Evolutionary conservation across 2,329 filamentous ascomycete genomes (phyloP), one percentile per base, ranked within the genome.

Genomic region (Aspergillus candidus): DNA sequence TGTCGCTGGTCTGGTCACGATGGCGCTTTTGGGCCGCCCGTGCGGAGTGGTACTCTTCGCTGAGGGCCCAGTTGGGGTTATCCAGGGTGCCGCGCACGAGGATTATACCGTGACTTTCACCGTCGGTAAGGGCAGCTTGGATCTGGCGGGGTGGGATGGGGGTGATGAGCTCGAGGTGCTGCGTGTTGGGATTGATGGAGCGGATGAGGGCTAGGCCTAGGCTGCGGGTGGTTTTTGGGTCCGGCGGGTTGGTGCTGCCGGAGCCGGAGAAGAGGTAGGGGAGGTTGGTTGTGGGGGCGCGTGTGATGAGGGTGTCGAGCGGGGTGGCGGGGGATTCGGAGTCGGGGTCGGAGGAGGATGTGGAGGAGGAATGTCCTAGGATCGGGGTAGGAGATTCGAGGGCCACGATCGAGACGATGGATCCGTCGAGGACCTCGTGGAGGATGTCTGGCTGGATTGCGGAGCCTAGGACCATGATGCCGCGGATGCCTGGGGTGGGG

Each of bases 401-500:
- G 1, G 70, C 67, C 1, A 78, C 68, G 27, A 83, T 64, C 4
- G 75, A 75, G 10, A 82, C 71, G 7, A 80, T 55, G 4, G 72
- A 64, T 33, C 77, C 78, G 35, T 78, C 72, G 14, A 82, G 62
- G 3, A 75, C 67, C 47, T 76, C 72, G 10, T 63, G 52, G 2
- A 82, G 62, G 33, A 74, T 68, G 12, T 70, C 65, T 3, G 73
- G 67, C 7, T 69, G 61, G 4, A 75, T 64, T 27, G 68, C 67
- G 37, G 77, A 75, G 15, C 72, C 72, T 48, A 77, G 69, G 2
- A 74, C 67, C 55, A 79, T 69, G 39, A 80, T 67, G 12, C 72
- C 76, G 22, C 70, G 56, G 36, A 81, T 69, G 44, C 72, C 67
- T 49, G 68, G 60, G 36, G 62, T 59, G 3, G 59, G 40, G 15